A percentile compares a stretch with the other conserved stretches of the same genome.
Conservation (phyloP, 257 asterid species). For the Nemophila menziesii region DNA sequence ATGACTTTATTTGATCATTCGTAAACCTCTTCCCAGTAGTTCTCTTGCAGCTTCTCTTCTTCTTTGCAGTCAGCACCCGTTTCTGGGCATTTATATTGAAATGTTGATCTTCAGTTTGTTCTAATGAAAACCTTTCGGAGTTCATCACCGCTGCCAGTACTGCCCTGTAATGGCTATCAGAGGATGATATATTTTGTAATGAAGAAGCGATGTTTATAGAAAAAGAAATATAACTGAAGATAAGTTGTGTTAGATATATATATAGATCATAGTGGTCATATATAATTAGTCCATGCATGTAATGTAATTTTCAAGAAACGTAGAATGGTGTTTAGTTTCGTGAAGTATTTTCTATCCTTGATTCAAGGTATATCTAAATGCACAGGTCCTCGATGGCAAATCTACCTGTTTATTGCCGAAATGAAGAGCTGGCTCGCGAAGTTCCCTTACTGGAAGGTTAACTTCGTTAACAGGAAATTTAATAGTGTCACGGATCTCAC, state of each 20-base stretch:
- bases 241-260: not conserved
- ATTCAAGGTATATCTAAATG: too few species aligned
- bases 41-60: conserved; percentile 19
- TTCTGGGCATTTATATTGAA: too few species aligned
- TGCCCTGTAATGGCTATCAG: not conserved
- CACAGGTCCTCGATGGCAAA: too few species aligned
- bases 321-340: not conserved
- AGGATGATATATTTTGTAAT: too few species aligned
- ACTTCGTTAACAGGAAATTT: too few species aligned
- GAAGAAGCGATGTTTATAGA: too few species aligned
- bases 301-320: not conserved
- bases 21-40: conserved; percentile 38
- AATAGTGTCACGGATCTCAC: too few species aligned
- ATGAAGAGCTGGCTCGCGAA: too few species aligned
- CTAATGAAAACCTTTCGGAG: not conserved
- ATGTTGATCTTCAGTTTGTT: not conserved
- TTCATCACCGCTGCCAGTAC: not conserved
- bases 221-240: too few species aligned
- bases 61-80: conserved; percentile 5
- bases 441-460: too few species aligned
- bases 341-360: not conserved
- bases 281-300: not conserved
- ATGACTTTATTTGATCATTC: conserved; percentile 39
- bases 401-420: too few species aligned
- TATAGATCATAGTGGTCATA: too few species aligned